These are phyloP conservation scores for Avena eriantha DNA, from an alignment of 176 grass and related monocot genomes.

Conservation along the genomic window DNA sequence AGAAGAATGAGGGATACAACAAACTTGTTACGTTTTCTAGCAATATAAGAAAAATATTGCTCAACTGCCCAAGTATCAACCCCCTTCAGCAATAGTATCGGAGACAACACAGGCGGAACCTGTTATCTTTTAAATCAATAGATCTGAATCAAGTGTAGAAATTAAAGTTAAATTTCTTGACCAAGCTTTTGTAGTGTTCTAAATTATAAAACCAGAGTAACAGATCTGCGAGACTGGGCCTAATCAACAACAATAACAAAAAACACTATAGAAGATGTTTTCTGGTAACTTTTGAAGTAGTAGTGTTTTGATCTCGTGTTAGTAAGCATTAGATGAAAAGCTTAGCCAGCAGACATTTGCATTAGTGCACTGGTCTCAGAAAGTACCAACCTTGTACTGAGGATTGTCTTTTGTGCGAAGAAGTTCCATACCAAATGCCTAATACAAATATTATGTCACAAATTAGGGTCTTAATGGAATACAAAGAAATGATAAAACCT, in stretches of 20 bases:
- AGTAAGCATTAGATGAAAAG: conserved; percentile 20
- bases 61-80: neutral
- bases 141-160: conserved; percentile 18
- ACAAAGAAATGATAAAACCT: conserved; percentile 12
- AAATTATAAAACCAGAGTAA: neutral
- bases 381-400: conserved; percentile 78
- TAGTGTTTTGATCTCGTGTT: conserved; percentile 21
- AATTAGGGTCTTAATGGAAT: conserved; percentile 30
- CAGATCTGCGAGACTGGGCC: neutral
- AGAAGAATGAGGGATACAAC: conserved; percentile 23
- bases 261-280: conserved; percentile 1
- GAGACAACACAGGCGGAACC: neutral
- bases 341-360: conserved; percentile 8
- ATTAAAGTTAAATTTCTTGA: neutral
- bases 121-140: conserved; percentile 32
- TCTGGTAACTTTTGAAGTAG: conserved; percentile 25
- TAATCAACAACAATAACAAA: conserved; percentile 4
- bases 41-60: neutral
- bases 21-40: neutral
- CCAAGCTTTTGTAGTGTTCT: conserved; percentile 13
- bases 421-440: conserved; percentile 99
- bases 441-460: conserved; percentile 40
- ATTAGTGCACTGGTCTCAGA: conserved; percentile 6
- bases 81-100: neutral
- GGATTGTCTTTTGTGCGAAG: conserved; percentile 88